Conservation (phyloP, 805 yeast genomes). For the Cyberlindnera amylophila region DNA sequence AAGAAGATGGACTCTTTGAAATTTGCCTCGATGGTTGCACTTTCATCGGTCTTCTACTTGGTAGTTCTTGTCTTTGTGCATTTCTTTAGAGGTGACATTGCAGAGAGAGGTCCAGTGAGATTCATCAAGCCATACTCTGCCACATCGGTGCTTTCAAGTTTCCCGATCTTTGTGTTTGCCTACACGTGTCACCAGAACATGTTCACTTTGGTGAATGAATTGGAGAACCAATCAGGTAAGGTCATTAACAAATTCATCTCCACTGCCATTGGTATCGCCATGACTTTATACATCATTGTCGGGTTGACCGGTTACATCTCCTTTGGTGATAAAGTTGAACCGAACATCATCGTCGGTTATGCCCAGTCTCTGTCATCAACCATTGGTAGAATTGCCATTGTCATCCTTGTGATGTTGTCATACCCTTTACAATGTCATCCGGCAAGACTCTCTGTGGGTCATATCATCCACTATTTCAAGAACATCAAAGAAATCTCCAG, state of each 20-base stretch:
- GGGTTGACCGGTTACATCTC: constrained; percentile 84
- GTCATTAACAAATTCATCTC: constrained; percentile 45
- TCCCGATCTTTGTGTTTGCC: constrained; percentile 92
- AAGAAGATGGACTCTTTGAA: constrained; percentile 77
- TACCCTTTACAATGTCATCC: constrained; percentile 92
- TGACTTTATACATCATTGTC: constrained; percentile 59
- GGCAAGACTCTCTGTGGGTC: constrained; percentile 75
- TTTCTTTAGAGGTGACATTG: constrained; percentile 54
- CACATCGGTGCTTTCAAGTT: constrained; percentile 56
- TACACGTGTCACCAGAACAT: constrained; percentile 95
- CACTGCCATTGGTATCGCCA: constrained; percentile 56
- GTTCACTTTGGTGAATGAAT: constrained; percentile 85
- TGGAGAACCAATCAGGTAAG: constrained; percentile 48
- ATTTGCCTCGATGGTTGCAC: constrained; percentile 80
- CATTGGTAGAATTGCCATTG: constrained; percentile 77
- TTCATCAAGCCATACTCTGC: constrained; percentile 44
- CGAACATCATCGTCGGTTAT: constrained; percentile 78
- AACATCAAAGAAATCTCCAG: constrained; percentile 24
- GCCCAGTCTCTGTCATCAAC: constrained; percentile 63
- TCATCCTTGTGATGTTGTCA: constrained; percentile 74
- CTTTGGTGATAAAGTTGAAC: constrained; percentile 75
- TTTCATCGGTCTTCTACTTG: constrained; percentile 75
- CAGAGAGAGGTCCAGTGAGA: constrained; percentile 48
- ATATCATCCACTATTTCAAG: constrained; percentile 53
- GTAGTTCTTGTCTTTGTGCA: constrained; percentile 72